phyloP scores from a whole-genome alignment of 371 early-diverging fungal species.

The Fennellomyces sp. region DNA sequence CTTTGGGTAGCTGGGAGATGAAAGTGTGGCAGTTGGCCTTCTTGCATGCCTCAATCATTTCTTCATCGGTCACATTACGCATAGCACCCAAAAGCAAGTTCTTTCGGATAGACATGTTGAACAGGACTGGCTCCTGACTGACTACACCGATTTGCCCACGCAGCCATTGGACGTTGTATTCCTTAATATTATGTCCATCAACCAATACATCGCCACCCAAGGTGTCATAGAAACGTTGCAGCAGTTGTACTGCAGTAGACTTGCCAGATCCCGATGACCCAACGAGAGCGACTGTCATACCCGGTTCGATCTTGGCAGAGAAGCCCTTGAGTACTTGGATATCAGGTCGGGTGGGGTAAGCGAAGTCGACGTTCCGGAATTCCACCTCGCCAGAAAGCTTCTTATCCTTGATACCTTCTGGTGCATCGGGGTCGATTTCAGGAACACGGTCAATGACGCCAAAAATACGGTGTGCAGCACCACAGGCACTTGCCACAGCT shows the following conservation, averaged over 20 bases:
- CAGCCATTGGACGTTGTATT: constrained; percentile 71
- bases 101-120: constrained; percentile 79
- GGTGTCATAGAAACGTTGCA: constrained; percentile 92
- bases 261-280: constrained; percentile 90
- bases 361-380: constrained; percentile 70
- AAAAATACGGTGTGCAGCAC: constrained; percentile 74
- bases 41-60: constrained; percentile 64
- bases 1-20: constrained; percentile 72
- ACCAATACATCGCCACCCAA: constrained; percentile 61
- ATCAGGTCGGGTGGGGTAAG: constrained; percentile 78
- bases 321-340: constrained; percentile 68
- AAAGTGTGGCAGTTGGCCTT: constrained; percentile 78
- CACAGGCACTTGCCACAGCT: constrained; percentile 65
- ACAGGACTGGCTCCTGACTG: constrained; percentile 88
- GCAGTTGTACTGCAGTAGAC: constrained; percentile 85
- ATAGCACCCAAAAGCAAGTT: constrained; percentile 78
- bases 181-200: constrained; percentile 73
- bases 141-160: constrained; percentile 86
- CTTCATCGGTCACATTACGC: constrained; percentile 31
- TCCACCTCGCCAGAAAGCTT: constrained; percentile 69
- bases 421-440: constrained; percentile 59
- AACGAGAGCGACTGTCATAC: constrained; percentile 78
- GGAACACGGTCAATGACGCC: constrained; percentile 77
- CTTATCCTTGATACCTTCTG: constrained; percentile 55
- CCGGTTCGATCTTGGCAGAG: constrained; percentile 67